Base-by-base conservation (phyloP, 2,329 filamentous ascomycete genomes). In the Fusarium buxicola region DNA sequence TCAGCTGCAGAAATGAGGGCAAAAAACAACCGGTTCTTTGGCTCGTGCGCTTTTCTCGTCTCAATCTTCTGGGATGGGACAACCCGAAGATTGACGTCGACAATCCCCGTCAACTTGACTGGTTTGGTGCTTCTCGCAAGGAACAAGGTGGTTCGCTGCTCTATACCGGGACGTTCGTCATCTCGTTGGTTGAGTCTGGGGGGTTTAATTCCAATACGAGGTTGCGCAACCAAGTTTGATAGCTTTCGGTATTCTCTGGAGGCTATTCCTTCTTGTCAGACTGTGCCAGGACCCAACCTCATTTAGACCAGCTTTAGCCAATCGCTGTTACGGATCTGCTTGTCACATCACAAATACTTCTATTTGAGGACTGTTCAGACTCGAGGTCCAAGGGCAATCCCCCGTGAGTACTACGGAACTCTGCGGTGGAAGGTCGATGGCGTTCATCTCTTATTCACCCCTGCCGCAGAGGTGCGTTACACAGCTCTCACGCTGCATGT, bases 401-500 rank as follows among this genome's bases (percentile, higher is more conserved):
- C 67, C 68, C 62, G 62, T 60, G 66, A 64, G 54, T 55, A 36
- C 51, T 57, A 60, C 66, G 44, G 43, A 44, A 30, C 47, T 38
- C 57, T 66, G 67, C 49, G 16, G 67, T 68, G 67, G 31, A 56
- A 65, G 59, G 56, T 55, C 50, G 65, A 69, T 69, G 67, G 67
- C 62, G 67, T 69, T 53, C 49, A 28, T 55, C 49, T 49, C 54
- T 60, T 62, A 52, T 15, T 35, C 25, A 36, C 40, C 55, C 51
- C 50, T 62, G 50, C 44, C 47, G 51, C 48, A 45, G 61, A 65
- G 32, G 50, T 45, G 52, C 12, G 66, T 66, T 57, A 32, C 38
- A 65, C 60, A 44, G 32, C 45, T 34, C 40, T 25, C 31, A 47
- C 24, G 38, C 31, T 21, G 45, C 25, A 59, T 41, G 48, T 59